Base-by-base conservation (phyloP, 164 flowering plant species). In the Umbilicus rupestris region DNA sequence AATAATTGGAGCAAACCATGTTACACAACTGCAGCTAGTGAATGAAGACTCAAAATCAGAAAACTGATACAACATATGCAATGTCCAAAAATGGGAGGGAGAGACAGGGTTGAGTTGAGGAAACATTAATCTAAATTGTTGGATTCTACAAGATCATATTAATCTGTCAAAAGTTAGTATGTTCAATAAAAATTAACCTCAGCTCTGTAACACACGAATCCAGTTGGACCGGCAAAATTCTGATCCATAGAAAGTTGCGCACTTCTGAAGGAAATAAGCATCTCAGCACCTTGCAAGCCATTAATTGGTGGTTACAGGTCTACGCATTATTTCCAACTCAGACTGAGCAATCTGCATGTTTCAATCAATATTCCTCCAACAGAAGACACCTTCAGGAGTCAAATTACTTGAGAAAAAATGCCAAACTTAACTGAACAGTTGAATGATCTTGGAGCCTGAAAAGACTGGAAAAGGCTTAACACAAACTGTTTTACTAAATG, bases 191-290 rank as follows among this genome's bases (percentile, higher is more conserved):
- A 52, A 52, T 52, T 52, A 7, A 52, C 28, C 55, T 28, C 33
- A 55, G 11, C 14, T 55, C 33, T 33, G 28, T 28, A 30, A 14
- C 60, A 28, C 12, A n/a, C 19, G 19, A 55, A 15, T 16, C 6
- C 19, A 3, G 60, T 28, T 50, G 57, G 28, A 55, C 60, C 31
- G 33, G 28, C 31, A 55, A 15, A 14, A 10, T 55, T 55, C 60
- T 55, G 60, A 55, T 55, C 60, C 60, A 55, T 4, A 26, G 60
- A 55, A 50, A 55, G 60, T 55, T 55, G 60, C 33, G 60, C 60
- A 55, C 60, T 55, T 26, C 2, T 55, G 33, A 55, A 55, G 35
- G 33, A 5, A 30, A 55, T 55, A 28, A 15, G 33, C 31, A 55
- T 28, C 2, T 10, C 58, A 52, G 58, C 30, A 22, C 58, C 58